Evolutionary conservation across 164 flowering plant genomes (phyloP).

Genomic region (Cinnamomum micranthum): DNA sequence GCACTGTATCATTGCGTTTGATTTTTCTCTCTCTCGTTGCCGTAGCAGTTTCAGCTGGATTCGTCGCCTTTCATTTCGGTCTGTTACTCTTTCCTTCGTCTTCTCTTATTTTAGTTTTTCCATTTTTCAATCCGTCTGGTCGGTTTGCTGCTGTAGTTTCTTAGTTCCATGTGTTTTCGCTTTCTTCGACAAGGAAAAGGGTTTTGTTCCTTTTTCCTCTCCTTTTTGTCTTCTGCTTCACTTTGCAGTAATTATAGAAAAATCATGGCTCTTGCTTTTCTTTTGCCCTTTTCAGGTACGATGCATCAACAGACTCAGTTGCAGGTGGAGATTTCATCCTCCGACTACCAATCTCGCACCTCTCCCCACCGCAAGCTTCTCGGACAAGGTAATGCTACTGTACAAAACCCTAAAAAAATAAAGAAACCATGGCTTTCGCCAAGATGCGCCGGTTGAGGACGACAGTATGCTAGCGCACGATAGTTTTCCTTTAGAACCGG

Average conservation of each 20-base stretch:
- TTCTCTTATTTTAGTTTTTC: background rate
- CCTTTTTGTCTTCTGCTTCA: background rate
- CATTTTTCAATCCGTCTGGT: background rate
- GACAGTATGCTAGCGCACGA: background rate
- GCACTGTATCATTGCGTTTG: constrained; percentile 8
- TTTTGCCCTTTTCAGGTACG: constrained; percentile 6
- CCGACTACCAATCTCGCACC: background rate
- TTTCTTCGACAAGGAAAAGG: constrained; percentile 1
- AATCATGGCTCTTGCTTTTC: background rate
- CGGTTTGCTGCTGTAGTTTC: background rate
- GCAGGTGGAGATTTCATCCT: background rate
- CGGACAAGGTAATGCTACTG: constrained; percentile 16
- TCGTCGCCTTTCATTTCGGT: constrained; percentile 15
- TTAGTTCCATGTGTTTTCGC: background rate
- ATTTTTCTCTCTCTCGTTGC: constrained; percentile 6
- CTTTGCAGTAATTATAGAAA: background rate
- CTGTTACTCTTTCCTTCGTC: background rate
- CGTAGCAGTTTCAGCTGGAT: constrained; percentile 1
- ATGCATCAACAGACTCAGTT: background rate
- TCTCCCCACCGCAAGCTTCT: constrained; percentile 34
- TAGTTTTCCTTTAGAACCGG: background rate
- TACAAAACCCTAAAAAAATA: no score
- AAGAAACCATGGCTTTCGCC: background rate
- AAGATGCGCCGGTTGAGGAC: background rate
- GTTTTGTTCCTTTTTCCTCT: background rate